Conservation (phyloP, 176 grass and related monocot species). For the Canna indica region DNA sequence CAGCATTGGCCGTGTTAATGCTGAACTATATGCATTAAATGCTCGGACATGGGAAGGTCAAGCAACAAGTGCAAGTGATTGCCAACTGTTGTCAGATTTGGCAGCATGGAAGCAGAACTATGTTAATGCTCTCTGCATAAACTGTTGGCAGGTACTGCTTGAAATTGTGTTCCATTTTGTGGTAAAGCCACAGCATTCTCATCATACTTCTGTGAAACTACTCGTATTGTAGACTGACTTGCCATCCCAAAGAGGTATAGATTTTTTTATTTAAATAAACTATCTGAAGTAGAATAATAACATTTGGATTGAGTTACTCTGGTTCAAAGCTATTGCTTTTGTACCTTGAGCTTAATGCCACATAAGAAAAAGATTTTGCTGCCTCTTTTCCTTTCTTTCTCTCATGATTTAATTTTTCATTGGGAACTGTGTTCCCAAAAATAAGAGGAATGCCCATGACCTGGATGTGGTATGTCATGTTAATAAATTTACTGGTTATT, state of each 20-base stretch:
- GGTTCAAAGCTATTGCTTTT: not conserved
- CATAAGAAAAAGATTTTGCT: not conserved
- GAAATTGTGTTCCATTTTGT: too few relatives aligned
- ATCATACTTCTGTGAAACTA: not conserved
- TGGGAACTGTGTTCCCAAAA: too few relatives aligned
- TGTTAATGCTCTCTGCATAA: constrained; percentile 74
- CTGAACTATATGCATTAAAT: constrained; percentile 81
- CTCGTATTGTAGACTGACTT: not conserved
- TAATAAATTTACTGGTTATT: too few relatives aligned
- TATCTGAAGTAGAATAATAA: not conserved
- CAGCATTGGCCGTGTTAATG: constrained; percentile 89
- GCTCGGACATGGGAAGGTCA: constrained; percentile 56
- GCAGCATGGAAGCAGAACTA: constrained; percentile 71
- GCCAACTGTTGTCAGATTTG: constrained; percentile 39
- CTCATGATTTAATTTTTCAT: too few relatives aligned
- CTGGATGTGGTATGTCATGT: too few relatives aligned
- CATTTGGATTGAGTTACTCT: not conserved
- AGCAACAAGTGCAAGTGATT: constrained; percentile 26
- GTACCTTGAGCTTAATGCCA: not conserved
- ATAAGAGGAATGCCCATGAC: too few relatives aligned
- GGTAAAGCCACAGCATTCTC: not conserved
- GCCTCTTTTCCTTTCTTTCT: too few relatives aligned
- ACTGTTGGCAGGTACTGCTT: constrained; percentile 77
- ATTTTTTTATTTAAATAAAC: not conserved
- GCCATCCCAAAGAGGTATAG: not conserved